These are phyloP conservation scores for Coix lacrymajobi DNA, from an alignment of 176 grass and related monocot genomes.

Conservation along the genomic window DNA sequence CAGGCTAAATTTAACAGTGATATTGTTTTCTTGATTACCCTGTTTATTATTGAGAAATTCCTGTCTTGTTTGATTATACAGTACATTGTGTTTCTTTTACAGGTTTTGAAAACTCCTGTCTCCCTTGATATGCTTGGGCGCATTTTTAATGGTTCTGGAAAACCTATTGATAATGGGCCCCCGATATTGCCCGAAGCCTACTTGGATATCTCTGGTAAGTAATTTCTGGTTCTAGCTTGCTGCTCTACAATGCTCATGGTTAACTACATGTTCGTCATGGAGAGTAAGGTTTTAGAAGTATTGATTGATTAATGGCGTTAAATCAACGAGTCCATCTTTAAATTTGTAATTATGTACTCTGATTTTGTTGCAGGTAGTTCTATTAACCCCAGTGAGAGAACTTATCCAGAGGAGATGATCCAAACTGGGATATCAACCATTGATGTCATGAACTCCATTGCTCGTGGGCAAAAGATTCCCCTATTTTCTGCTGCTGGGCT, in stretches of 20 bases:
- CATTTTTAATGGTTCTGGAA: conserved; percentile 99
- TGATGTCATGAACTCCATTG: conserved; percentile 99
- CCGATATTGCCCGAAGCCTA: conserved; percentile 94
- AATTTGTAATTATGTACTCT: conserved; percentile 2
- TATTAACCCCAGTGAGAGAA: conserved; percentile 99
- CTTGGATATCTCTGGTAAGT: conserved; percentile 95
- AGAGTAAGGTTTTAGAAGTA: background rate
- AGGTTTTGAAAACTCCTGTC: conserved; percentile 98
- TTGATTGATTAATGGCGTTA: background rate
- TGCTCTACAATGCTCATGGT: background rate
- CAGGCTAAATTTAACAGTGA: background rate
- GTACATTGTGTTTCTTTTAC: background rate
- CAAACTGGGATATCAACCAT: conserved; percentile 99
- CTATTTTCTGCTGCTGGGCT: conserved; percentile 99
- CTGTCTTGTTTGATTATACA: background rate
- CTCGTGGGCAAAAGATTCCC: conserved; percentile 98
- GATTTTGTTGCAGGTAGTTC: conserved; percentile 75
- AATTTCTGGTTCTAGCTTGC: conserved; percentile 20
- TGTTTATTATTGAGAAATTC: background rate
- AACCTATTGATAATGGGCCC: conserved; percentile 96
- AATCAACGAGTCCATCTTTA: background rate
- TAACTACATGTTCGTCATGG: background rate
- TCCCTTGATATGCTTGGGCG: conserved; percentile 99
- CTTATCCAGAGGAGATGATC: conserved; percentile 99
- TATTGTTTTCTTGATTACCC: background rate